These are phyloP conservation scores for Lentinula guzmanii DNA, from an alignment of 768 basidiomycete species.

Conservation along the genomic window DNA sequence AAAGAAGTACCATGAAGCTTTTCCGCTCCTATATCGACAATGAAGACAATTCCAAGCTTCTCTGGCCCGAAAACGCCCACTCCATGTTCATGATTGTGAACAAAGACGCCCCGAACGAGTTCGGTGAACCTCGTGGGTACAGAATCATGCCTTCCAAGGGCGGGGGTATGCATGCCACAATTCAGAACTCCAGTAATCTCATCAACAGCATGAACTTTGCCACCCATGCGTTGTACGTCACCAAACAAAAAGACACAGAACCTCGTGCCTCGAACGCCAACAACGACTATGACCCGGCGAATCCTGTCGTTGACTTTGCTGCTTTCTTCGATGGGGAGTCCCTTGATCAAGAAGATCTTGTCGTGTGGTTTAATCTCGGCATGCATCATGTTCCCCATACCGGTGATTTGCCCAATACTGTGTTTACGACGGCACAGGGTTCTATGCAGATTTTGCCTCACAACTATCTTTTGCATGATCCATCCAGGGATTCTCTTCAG, in stretches of 20 bases:
- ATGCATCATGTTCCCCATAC: constrained; percentile 19
- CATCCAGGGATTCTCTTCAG: constrained; percentile 12
- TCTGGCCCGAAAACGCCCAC: constrained; percentile 38
- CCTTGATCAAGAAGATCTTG: constrained; percentile 40
- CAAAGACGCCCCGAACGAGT: constrained; percentile 31
- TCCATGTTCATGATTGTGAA: constrained; percentile 44
- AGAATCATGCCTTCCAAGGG: constrained; percentile 39
- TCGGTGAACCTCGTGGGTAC: constrained; percentile 42
- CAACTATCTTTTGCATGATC: constrained; percentile 15
- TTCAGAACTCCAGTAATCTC: constrained; percentile 28
- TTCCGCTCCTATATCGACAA: constrained; percentile 31
- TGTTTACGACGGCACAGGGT: constrained; percentile 16
- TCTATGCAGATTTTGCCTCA: constrained; percentile 16
- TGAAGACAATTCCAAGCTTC: constrained; percentile 38
- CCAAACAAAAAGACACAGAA: constrained; percentile 45
- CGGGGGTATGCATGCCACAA: constrained; percentile 25
- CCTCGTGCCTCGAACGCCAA: constrained; percentile 37
- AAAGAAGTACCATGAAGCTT: constrained; percentile 22
- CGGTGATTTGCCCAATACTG: constrained; percentile 16
- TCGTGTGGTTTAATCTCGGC: constrained; percentile 38
- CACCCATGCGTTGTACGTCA: constrained; percentile 42
- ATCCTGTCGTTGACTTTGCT: constrained; percentile 41
- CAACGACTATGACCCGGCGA: constrained; percentile 46
- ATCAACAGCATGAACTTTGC: constrained; percentile 50
- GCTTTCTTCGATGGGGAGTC: constrained; percentile 47